These are phyloP conservation scores for Phaeophleospora eucalypticola DNA, from an alignment of 2,329 filamentous ascomycete species.

Conservation along the genomic window DNA sequence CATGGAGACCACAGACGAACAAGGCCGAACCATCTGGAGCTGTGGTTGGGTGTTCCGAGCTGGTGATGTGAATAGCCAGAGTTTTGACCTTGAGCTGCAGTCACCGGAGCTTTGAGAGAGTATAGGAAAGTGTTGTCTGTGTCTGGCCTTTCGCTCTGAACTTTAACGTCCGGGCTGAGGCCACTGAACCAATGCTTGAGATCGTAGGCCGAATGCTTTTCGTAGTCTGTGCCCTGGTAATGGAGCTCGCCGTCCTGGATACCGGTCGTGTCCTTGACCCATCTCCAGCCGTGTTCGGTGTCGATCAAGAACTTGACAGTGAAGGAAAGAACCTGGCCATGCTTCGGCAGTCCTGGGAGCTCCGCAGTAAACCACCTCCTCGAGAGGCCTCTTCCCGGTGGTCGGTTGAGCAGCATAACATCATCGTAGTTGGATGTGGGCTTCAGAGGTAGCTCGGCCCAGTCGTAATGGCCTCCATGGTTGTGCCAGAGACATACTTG, in stretches of 20 bases:
- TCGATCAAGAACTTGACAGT: constrained; percentile 65
- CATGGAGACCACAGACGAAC: constrained; percentile 77
- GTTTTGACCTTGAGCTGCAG: constrained; percentile 52
- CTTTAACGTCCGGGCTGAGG: constrained; percentile 54
- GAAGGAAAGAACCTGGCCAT: constrained; percentile 55
- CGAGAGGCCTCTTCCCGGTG: constrained; percentile 12
- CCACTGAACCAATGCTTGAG: constrained; percentile 55
- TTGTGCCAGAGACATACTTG: constrained; percentile 74
- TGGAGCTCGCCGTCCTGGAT: constrained; percentile 61
- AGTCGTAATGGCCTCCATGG: constrained; percentile 53
- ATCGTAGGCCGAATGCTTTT: constrained; percentile 35
- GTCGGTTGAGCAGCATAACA: constrained; percentile 25
- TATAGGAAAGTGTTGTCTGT: constrained; percentile 67
- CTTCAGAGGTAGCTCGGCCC: constrained; percentile 55
- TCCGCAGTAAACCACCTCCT: constrained; percentile 54
- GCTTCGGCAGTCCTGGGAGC: constrained; percentile 42
- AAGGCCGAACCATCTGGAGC: constrained; percentile 74
- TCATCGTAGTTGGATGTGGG: constrained; percentile 28
- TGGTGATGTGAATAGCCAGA: constrained; percentile 56
- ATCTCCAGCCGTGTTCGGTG: constrained; percentile 59
- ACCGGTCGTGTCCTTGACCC: constrained; percentile 63
- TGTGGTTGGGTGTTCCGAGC: constrained; percentile 62
- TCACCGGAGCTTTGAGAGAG: constrained; percentile 57
- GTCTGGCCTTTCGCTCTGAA: constrained; percentile 58
- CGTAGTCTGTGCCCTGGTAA: constrained; percentile 39